These are phyloP conservation scores for Arbutus unedo DNA, from an alignment of 148 eudicot species.

Conservation along the genomic window DNA sequence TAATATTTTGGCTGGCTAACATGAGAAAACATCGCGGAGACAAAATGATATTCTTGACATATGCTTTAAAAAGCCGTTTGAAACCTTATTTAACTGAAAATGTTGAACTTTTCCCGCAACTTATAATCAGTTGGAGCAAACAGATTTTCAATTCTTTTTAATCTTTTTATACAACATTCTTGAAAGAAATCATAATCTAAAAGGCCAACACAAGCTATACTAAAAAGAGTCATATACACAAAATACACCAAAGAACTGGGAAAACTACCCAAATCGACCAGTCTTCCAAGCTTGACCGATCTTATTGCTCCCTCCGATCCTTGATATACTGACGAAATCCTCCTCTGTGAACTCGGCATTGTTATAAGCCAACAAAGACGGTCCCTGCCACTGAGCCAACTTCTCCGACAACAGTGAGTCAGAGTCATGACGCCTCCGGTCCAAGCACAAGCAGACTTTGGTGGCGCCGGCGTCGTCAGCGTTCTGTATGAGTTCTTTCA, in stretches of 20 bases:
- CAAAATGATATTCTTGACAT: neutral
- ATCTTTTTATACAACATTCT: neutral
- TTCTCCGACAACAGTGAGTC: slow-evolving; percentile 50
- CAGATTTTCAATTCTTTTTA: neutral
- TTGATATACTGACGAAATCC: slow-evolving; percentile 90
- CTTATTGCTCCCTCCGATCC: slow-evolving; percentile 89
- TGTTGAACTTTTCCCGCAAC: neutral
- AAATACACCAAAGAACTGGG: neutral
- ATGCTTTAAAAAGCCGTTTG: neutral
- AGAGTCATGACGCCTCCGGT: slow-evolving; percentile 58
- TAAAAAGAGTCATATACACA: neutral
- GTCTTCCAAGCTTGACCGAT: slow-evolving; percentile 82
- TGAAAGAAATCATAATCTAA: neutral
- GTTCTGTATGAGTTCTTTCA: slow-evolving; percentile 91
- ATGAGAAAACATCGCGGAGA: too few relatives aligned
- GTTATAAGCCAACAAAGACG: slow-evolving; percentile 76
- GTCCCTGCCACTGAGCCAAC: slow-evolving; percentile 88
- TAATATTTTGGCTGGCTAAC: too few relatives aligned
- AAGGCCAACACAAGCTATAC: neutral
- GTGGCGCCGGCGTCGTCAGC: slow-evolving; percentile 99
- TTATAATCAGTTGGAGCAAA: neutral
- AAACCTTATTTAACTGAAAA: neutral
- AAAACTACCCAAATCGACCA: slow-evolving; percentile 86
- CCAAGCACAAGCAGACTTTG: slow-evolving; percentile 71
- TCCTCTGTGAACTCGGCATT: slow-evolving; percentile 86